Evolutionary conservation across 192 early-diverging fungal genomes (phyloP).

Genomic region (Lobosporangium transversale): DNA sequence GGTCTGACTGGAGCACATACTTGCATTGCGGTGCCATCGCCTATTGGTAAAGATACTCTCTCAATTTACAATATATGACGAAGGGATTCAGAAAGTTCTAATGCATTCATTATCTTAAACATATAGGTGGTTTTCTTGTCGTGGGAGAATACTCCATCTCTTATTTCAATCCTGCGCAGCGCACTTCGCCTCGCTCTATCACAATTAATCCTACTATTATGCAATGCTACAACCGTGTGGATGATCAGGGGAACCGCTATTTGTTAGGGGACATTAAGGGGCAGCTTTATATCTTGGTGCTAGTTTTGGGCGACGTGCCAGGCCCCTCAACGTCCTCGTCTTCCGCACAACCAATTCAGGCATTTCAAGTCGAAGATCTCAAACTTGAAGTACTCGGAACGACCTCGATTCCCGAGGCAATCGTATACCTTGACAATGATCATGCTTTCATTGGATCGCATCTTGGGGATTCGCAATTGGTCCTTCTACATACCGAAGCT

Average conservation of each 20-base stretch:
- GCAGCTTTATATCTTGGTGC: conserved; percentile 65
- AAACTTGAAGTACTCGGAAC: conserved; percentile 59
- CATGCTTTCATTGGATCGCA: conserved; percentile 87
- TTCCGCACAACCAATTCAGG: neutral
- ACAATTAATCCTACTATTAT: conserved; percentile 61
- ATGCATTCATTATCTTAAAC: neutral
- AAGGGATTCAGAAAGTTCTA: too few relatives aligned
- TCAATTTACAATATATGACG: too few relatives aligned
- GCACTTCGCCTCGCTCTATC: conserved; percentile 23
- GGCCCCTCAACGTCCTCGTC: conserved; percentile 5
- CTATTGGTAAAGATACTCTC: conserved; percentile 37
- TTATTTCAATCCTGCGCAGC: conserved; percentile 54
- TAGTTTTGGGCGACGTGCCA: conserved; percentile 37
- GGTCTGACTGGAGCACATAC: conserved; percentile 58
- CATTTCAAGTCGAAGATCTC: conserved; percentile 35
- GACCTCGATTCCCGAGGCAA: conserved; percentile 63
- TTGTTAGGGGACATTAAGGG: conserved; percentile 79
- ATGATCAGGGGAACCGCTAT: conserved; percentile 62
- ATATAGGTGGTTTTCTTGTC: conserved; percentile 63
- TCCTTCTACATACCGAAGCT: conserved; percentile 65
- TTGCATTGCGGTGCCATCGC: conserved; percentile 68
- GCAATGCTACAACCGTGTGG: conserved; percentile 65
- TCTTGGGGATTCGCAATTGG: conserved; percentile 84
- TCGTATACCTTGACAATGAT: conserved; percentile 76
- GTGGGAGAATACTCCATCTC: conserved; percentile 66